Evolutionary conservation across 352 stramenopile species (phyloP), one percentile per base, ranked within the genome.

Genomic region (Peronospora belbahrii): DNA sequence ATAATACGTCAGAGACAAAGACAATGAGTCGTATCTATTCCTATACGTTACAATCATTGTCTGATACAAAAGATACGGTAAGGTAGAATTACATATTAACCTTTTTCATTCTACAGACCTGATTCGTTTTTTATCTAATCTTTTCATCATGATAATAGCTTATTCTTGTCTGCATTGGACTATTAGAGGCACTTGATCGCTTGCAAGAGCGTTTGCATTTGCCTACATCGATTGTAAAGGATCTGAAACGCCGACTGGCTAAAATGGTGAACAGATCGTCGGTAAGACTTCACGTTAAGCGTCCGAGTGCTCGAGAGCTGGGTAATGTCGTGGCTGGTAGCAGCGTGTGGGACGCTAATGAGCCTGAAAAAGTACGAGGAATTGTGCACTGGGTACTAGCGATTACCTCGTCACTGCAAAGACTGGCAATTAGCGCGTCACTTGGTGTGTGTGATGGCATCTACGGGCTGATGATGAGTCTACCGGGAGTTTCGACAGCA

Each of bases 61-160:
- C 71, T 37, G 78, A 89, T 22, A 87, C 74, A 5, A 87, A 87
- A 56, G 73, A 85, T 44, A 85, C 64, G 34, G 78, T 89, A 52
- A 15, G n/a, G 10, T 33, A 15, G 4, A n/a, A n/a, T n/a, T n/a
- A n/a, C n/a, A n/a, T n/a, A n/a, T n/a, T n/a, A n/a, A n/a, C n/a
- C n/a, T n/a, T n/a, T n/a, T n/a, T n/a, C n/a, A n/a, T n/a, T n/a
- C n/a, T n/a, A n/a, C n/a, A n/a, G n/a, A n/a, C n/a, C 19, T 22
- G 19, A 38, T 38, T 38, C 34, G n/a, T n/a, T n/a, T 30, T 22
- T 51, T 8, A 7, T 35, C 11, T 15, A n/a, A n/a, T 32, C 27
- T 35, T 10, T 35, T 35, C 10, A 1, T 55, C 32, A 23, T 19
- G 19, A 20, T 42, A 13, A 42, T 42, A 91, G 79, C 72, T 91